These are phyloP conservation scores for Mucor lusitanicus DNA, from an alignment of 371 early-diverging fungal genomes.

Conservation along the genomic window DNA sequence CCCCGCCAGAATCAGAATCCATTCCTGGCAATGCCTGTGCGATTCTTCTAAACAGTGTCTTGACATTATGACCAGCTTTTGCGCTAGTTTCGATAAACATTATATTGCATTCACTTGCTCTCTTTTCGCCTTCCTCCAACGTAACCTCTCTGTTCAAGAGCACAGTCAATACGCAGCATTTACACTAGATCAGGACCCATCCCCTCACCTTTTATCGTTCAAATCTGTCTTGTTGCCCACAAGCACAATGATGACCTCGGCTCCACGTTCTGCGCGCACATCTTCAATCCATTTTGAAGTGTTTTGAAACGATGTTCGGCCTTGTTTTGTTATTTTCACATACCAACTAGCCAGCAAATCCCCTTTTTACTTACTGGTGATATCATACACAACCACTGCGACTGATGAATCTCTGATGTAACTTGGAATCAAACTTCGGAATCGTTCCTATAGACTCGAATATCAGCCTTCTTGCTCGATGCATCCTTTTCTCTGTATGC, in stretches of 20 bases:
- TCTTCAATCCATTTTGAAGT: conserved; percentile 98
- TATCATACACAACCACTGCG: conserved; percentile 97
- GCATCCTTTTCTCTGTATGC: neutral
- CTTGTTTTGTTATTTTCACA: conserved; percentile 34
- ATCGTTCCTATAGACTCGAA: conserved; percentile 73
- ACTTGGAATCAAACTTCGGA: conserved; percentile 95
- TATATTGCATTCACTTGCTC: conserved; percentile 87
- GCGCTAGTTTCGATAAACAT: conserved; percentile 97
- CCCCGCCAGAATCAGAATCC: conserved; percentile 53
- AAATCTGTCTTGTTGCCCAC: conserved; percentile 99
- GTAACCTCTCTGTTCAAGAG: conserved; percentile 72
- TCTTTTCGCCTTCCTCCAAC: conserved; percentile 93
- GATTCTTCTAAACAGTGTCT: conserved; percentile 91
- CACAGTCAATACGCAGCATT: neutral
- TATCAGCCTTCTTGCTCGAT: neutral
- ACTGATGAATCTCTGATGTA: conserved; percentile 98
- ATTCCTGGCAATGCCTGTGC: conserved; percentile 92
- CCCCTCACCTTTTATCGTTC: conserved; percentile 76
- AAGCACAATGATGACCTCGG: conserved; percentile 94
- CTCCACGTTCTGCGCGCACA: conserved; percentile 94
- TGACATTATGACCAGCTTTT: conserved; percentile 94
- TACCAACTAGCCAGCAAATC: neutral
- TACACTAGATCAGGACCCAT: neutral
- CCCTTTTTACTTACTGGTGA: conserved; percentile 69
- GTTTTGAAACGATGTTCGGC: conserved; percentile 88